These are phyloP conservation scores for Coccomyxa sp. DNA, from an alignment of 139 green algal species.

Conservation along the genomic window DNA sequence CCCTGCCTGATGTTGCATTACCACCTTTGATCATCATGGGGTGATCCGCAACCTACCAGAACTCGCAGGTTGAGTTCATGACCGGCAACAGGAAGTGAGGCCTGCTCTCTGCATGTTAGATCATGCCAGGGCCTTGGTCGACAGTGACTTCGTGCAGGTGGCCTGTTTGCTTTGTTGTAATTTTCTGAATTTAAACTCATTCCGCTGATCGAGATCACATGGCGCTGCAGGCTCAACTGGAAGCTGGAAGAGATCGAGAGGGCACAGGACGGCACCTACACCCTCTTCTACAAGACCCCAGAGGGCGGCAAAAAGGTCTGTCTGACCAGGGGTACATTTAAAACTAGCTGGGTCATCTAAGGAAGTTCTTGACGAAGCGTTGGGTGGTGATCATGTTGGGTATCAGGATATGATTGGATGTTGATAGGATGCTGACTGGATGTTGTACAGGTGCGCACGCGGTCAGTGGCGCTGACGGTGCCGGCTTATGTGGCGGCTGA, in stretches of 20 bases:
- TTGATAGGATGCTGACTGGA: not conserved
- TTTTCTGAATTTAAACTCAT: too few relatives aligned
- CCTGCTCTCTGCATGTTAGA: too few relatives aligned
- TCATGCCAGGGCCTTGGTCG: too few relatives aligned
- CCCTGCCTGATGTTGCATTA: too few relatives aligned
- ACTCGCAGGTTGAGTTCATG: too few relatives aligned
- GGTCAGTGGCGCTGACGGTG: constrained; percentile 79
- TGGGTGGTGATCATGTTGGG: not conserved
- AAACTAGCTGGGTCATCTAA: not conserved
- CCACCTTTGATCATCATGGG: too few relatives aligned
- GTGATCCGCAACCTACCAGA: too few relatives aligned
- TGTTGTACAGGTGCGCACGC: constrained; percentile 24
- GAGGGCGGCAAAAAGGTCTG: constrained; percentile 41
- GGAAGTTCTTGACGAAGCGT: not conserved
- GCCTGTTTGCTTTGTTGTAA: too few relatives aligned
- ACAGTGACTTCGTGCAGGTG: too few relatives aligned
- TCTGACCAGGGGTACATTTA: too few relatives aligned
- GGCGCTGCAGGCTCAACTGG: constrained; percentile 58
- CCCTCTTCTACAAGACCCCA: constrained; percentile 83
- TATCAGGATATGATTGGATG: not conserved
- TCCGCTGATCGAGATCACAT: too few relatives aligned
- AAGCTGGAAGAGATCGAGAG: constrained; percentile 75
- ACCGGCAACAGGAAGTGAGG: too few relatives aligned
- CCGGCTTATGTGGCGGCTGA: constrained; percentile 86
- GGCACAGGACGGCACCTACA: constrained; percentile 33